phyloP scores from a whole-genome alignment of 2,329 filamentous ascomycete genomes.

The Colletotrichum shisoi region DNA sequence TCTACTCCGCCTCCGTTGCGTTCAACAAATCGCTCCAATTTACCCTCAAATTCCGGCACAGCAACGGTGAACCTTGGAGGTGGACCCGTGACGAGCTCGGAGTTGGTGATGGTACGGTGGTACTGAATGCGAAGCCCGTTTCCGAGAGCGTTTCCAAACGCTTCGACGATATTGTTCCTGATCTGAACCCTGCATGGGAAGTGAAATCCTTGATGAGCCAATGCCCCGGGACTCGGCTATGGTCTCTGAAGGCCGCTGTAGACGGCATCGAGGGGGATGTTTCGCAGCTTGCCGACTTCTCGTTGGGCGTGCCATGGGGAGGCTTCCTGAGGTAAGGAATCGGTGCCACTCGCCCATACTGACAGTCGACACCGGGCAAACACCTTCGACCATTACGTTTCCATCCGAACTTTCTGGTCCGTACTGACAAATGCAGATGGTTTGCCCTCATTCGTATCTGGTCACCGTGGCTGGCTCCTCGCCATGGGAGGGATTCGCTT shows the following conservation, averaged over 20 bases:
- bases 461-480: conserved; percentile 86
- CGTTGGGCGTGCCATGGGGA: conserved; percentile 70
- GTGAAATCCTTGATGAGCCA: conserved; percentile 68
- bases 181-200: conserved; percentile 63
- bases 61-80: conserved; percentile 65
- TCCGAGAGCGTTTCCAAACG: conserved; percentile 48
- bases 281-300: conserved; percentile 64
- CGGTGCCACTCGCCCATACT: not conserved
- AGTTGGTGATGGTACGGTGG: conserved; percentile 68
- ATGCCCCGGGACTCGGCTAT: conserved; percentile 72
- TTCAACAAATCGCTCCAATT: conserved; percentile 65
- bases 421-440: conserved; percentile 62
- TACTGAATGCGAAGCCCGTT: conserved; percentile 54
- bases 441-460: conserved; percentile 82
- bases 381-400: not conserved
- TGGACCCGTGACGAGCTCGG: conserved; percentile 74
- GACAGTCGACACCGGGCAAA: not conserved
- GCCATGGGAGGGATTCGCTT: conserved; percentile 76
- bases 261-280: conserved; percentile 63
- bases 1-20: conserved; percentile 47
- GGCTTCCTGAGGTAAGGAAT: conserved; percentile 59
- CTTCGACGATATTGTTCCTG: conserved; percentile 64
- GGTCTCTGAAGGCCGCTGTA: conserved; percentile 69
- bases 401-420: not conserved
- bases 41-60: conserved; percentile 73